Percentiles rank a stretch among this genome's conserved stretches.
These are phyloP conservation scores for Maudiozyma serrabonitensis DNA, from an alignment of 805 yeast genomes.

Conservation along the genomic window DNA sequence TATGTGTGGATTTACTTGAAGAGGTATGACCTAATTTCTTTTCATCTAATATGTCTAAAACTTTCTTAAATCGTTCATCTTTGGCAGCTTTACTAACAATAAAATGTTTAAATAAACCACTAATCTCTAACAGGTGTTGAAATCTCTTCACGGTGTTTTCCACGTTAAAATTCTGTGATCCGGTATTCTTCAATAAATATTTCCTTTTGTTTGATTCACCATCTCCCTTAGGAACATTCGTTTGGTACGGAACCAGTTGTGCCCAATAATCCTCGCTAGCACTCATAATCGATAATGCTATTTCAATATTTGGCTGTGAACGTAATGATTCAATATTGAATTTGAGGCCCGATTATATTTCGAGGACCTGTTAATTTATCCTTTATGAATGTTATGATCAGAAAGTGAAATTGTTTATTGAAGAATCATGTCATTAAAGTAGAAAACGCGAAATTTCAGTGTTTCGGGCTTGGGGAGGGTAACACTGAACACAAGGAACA, in stretches of 20 bases:
- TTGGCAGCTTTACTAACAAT: constrained; percentile 53
- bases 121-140: constrained; percentile 54
- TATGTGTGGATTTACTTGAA: constrained; percentile 1
- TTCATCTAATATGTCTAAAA: constrained; percentile 34
- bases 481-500: neutral
- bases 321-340: too few species aligned
- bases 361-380: too few species aligned
- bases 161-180: constrained; percentile 35
- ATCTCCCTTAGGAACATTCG: constrained; percentile 6
- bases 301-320: too few species aligned
- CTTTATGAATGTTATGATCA: neutral
- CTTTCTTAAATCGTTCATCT: constrained; percentile 47
- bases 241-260: constrained; percentile 6
- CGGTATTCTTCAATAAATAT: constrained; percentile 20
- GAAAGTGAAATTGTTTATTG: neutral
- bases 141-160: constrained; percentile 58
- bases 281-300: too few species aligned
- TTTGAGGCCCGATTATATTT: too few species aligned
- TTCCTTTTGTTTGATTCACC: constrained; percentile 16
- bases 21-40: constrained; percentile 11
- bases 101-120: constrained; percentile 59
- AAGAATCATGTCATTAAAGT: neutral
- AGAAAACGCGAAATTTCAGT: neutral
- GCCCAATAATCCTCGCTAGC: constrained; percentile 15
- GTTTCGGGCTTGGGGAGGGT: neutral